Percentiles rank a stretch among this genome's conserved stretches.
These are phyloP conservation scores for Castanopsis chinensis DNA, from an alignment of 306 rosid genomes.

Conservation along the genomic window DNA sequence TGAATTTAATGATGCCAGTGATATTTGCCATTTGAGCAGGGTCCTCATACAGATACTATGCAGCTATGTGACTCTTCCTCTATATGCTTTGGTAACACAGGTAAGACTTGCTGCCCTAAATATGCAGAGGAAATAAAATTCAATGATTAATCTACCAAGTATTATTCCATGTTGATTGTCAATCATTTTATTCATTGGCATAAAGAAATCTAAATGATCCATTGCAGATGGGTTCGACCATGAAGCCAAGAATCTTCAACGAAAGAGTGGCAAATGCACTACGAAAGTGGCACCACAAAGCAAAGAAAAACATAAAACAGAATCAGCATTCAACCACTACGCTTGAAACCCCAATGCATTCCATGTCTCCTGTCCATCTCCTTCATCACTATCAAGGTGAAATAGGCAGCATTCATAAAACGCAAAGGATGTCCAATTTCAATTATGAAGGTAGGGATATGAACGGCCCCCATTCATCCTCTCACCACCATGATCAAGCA, in stretches of 20 bases:
- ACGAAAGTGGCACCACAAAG: constrained; percentile 66
- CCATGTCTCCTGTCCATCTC: constrained; percentile 58
- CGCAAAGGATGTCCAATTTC: constrained; percentile 29
- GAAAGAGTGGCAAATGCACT: constrained; percentile 68
- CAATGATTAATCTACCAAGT: too few species aligned
- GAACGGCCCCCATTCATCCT: constrained; percentile 34
- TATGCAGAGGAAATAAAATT: too few species aligned
- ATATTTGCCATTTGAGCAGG: constrained; percentile 27
- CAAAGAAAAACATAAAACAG: constrained; percentile 54
- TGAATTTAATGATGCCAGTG: too few species aligned
- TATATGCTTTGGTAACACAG: constrained; percentile 85
- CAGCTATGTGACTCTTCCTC: constrained; percentile 86
- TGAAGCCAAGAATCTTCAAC: constrained; percentile 76
- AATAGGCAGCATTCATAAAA: constrained; percentile 40
- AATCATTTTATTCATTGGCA: too few species aligned
- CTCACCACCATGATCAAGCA: constrained; percentile 12
- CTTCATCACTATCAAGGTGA: constrained; percentile 44
- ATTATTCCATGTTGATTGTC: too few species aligned
- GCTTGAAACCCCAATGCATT: constrained; percentile 45
- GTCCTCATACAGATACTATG: constrained; percentile 69
- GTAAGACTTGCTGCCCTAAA: constrained; percentile 23
- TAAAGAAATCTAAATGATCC: background rate
- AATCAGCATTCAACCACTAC: constrained; percentile 48
- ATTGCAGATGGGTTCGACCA: constrained; percentile 78
- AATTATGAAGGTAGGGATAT: constrained; percentile 32